phyloP scores from a whole-genome alignment of 345 rosid species.

The Euphorbia pulcherrima region DNA sequence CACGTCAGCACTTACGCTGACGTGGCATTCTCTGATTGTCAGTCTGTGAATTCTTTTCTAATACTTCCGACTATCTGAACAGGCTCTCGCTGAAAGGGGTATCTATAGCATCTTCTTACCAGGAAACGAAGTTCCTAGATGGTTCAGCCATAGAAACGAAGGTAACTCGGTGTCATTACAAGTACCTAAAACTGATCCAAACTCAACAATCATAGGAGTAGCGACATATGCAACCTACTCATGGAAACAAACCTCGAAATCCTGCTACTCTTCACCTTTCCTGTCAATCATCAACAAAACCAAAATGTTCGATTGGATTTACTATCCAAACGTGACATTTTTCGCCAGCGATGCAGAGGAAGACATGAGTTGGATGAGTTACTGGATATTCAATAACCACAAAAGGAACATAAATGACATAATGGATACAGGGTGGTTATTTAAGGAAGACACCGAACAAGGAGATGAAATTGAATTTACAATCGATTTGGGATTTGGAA shows the following conservation, averaged over 20 bases:
- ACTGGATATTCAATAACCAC: slow-evolving; percentile 15
- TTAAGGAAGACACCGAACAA: slow-evolving; percentile 5
- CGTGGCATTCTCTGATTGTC: too few relatives aligned
- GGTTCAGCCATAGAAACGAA: background rate
- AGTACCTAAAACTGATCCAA: background rate
- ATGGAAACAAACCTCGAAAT: background rate
- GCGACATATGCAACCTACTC: background rate
- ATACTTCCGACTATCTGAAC: background rate
- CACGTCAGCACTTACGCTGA: too few relatives aligned
- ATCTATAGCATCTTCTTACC: slow-evolving; percentile 15
- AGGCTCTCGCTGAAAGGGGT: slow-evolving; percentile 7
- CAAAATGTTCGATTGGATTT: slow-evolving; percentile 7
- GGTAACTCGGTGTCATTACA: background rate
- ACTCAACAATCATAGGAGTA: background rate
- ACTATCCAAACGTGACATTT: background rate
- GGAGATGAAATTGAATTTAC: slow-evolving; percentile 13
- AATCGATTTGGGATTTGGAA: background rate
- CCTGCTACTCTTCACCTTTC: background rate
- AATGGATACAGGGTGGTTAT: background rate
- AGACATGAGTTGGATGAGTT: slow-evolving; percentile 14
- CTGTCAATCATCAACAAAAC: background rate
- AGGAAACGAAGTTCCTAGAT: slow-evolving; percentile 1
- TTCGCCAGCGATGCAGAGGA: background rate
- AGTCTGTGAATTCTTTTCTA: background rate
- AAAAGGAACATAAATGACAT: background rate